Base-by-base conservation (phyloP, 73 alveolate genomes). In the Symbiodinium pilosum region DNA sequence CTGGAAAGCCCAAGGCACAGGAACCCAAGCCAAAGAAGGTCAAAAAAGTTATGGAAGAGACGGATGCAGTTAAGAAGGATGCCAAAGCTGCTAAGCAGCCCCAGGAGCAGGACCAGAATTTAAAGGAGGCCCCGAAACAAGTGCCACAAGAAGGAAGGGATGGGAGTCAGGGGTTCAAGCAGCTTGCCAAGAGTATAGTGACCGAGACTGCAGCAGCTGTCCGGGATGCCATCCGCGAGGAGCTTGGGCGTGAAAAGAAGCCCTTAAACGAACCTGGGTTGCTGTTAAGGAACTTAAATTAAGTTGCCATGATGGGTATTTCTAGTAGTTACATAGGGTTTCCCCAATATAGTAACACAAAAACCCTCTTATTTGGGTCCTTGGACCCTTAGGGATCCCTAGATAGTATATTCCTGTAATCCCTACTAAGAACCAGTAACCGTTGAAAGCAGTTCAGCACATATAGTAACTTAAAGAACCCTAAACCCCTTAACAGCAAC, bases 201-300 rank as follows among this genome's bases (percentile, higher is more conserved):
- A 86, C 39, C 7, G 75, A 89, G 47, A 69, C 87, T 2, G 95
- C 95, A 39, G 43, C 44, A 43, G 95, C 95, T 28, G 95, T 89
- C 47, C 95, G 95, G 4, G 87, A 89, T 84, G 95, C 44, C 43
- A 64, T 89, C 5, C 95, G 95, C 28, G 75, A 89, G 87, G 85
- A 73, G 85, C 85, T n/a, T 9, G 85, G 85, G 51, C 51, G 73
- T 40, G 95, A 59, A 1, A 69, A 11, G 16, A 34, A n/a, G 36
- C 71, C 95, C 24, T 36, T 68, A 87, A 59, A 40, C 12, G 43
- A 86, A 24, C n/a, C n/a, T n/a, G n/a, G n/a, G n/a, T n/a, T n/a
- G n/a, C n/a, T n/a, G n/a, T n/a, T n/a, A n/a, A n/a, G n/a, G n/a
- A n/a, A n/a, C n/a, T n/a, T n/a, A n/a, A n/a, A n/a, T n/a, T n/a